Percentiles rank a stretch among this genome's conserved stretches.
phyloP scores from a whole-genome alignment of 352 stramenopile species.

The Globisporangium alternatum region DNA sequence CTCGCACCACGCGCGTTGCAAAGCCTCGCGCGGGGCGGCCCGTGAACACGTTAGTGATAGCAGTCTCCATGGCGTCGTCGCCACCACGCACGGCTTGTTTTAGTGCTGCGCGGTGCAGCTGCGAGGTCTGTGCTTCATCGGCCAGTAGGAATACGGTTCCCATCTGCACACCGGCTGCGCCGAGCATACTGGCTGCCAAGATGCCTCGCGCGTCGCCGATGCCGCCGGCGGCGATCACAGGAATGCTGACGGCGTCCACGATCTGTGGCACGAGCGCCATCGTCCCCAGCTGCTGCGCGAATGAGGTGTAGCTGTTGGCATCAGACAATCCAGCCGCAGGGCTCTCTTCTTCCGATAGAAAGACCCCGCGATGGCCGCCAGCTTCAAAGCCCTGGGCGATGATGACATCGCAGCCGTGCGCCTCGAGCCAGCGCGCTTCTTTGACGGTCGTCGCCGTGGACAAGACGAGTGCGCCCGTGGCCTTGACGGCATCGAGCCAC shows the following conservation, averaged over 20 bases:
- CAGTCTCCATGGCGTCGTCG: neutral
- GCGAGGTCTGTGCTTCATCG: constrained; percentile 37
- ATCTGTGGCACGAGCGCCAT: constrained; percentile 53
- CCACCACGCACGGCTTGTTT: constrained; percentile 5
- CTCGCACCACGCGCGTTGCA: neutral
- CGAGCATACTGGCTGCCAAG: constrained; percentile 34
- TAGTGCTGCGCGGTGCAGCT: constrained; percentile 29
- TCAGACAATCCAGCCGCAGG: neutral
- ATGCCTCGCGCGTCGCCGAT: constrained; percentile 50
- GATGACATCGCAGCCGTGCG: constrained; percentile 40
- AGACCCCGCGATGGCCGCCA: constrained; percentile 52
- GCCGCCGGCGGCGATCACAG: constrained; percentile 55
- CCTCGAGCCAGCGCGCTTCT: constrained; percentile 46
- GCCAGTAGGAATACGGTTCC: constrained; percentile 56
- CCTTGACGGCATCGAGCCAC: constrained; percentile 29
- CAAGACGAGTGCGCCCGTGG: neutral
- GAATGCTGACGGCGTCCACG: constrained; percentile 30
- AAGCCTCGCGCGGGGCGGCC: constrained; percentile 2
- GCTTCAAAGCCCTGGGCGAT: constrained; percentile 61
- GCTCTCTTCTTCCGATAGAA: constrained; percentile 10
- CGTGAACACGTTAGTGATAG: constrained; percentile 3
- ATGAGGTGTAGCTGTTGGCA: neutral
- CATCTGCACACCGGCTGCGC: constrained; percentile 56
- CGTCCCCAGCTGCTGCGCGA: constrained; percentile 28
- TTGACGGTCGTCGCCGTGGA: constrained; percentile 6